These are phyloP conservation scores for Drosera capensis DNA, from an alignment of 148 eudicot species.

Conservation along the genomic window DNA sequence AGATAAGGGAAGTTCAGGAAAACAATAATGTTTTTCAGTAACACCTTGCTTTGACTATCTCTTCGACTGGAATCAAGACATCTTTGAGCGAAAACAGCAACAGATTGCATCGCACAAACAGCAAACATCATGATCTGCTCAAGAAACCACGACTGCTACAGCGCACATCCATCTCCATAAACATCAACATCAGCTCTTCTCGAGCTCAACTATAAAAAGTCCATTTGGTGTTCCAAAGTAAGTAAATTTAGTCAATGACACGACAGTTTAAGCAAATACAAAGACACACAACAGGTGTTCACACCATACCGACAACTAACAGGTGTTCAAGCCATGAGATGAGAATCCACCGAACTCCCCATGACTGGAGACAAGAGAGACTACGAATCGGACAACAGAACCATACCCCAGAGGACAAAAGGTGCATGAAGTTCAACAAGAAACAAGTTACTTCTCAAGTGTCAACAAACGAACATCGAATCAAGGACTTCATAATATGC, in stretches of 20 bases:
- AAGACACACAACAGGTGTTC: not conserved
- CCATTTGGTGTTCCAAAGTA: not conserved
- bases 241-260: not conserved
- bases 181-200: slow-evolving; percentile 2
- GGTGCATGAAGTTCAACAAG: slow-evolving; percentile 25
- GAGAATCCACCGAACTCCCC: not conserved
- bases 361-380: not conserved
- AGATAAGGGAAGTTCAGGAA: too few relatives aligned
- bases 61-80: too few relatives aligned
- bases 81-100: too few relatives aligned
- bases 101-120: too few relatives aligned
- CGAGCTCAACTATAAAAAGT: slow-evolving; percentile 2
- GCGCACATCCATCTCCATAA: not conserved
- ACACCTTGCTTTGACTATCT: too few relatives aligned
- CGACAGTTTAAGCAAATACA: not conserved
- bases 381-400: slow-evolving; percentile 6
- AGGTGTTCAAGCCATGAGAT: not conserved
- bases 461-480: slow-evolving; percentile 9
- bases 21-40: too few relatives aligned
- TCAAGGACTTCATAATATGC: slow-evolving; percentile 11
- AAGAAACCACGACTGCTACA: not conserved
- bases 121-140: not conserved
- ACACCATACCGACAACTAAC: not conserved
- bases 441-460: slow-evolving; percentile 14
- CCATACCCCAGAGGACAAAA: slow-evolving; percentile 29